Conservation (phyloP, 2,329 filamentous ascomycete species). For the Claviceps spartinae region DNA sequence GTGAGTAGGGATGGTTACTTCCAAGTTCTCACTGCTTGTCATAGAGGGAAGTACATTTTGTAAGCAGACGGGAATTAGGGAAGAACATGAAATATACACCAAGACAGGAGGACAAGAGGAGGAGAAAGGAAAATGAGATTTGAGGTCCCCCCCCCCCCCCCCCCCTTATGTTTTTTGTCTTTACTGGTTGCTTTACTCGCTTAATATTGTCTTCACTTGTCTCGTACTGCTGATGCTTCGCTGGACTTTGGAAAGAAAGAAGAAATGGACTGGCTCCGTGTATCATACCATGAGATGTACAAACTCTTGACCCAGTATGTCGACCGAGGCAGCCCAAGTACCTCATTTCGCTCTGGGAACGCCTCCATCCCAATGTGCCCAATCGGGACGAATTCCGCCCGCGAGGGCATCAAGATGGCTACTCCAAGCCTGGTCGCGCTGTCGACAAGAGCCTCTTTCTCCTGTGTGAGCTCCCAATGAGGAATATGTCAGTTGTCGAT, state of each 20-base stretch:
- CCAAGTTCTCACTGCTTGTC: neutral
- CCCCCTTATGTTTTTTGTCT: too few species aligned
- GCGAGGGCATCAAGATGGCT: neutral
- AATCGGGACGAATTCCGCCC: slow-evolving; percentile 18
- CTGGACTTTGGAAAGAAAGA: too few species aligned
- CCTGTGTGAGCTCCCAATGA: neutral
- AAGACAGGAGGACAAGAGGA: neutral
- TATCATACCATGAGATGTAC: slow-evolving; percentile 23
- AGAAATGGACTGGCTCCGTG: too few species aligned
- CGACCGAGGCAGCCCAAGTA: slow-evolving; percentile 18
- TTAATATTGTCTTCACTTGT: too few species aligned
- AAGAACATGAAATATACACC: too few species aligned
- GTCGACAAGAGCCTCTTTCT: neutral
- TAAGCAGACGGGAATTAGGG: neutral
- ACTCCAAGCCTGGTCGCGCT: neutral
- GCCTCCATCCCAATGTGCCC: slow-evolving; percentile 26
- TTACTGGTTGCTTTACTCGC: too few species aligned
- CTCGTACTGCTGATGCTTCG: too few species aligned
- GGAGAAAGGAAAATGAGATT: neutral
- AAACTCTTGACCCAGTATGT: slow-evolving; percentile 27
- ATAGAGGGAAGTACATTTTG: too few species aligned
- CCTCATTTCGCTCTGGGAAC: slow-evolving; percentile 16
- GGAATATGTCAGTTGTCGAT: too few species aligned
- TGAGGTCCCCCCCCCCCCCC: too few species aligned
- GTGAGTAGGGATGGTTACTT: neutral